Conservation (phyloP, 257 asterid genomes). For the Misopates orontium region DNA sequence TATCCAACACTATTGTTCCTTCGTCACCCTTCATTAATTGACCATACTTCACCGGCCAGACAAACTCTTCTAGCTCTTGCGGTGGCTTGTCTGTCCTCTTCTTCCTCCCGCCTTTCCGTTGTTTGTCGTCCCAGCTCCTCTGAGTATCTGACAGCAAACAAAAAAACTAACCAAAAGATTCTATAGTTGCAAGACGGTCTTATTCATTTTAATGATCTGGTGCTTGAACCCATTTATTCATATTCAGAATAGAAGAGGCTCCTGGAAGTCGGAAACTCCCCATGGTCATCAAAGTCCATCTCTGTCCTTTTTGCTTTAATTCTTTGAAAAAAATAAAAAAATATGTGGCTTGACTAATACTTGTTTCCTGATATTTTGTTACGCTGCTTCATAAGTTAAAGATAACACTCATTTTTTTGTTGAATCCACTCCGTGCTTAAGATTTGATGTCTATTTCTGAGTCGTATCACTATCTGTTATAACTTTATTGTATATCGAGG, state of each 20-base stretch:
- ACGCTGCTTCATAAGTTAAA: background rate
- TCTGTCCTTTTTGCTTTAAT: background rate
- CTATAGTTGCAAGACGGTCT: background rate
- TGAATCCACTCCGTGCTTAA: background rate
- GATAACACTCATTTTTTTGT: background rate
- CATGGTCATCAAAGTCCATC: background rate
- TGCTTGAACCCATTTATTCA: background rate
- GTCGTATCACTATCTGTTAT: background rate
- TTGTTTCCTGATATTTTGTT: background rate
- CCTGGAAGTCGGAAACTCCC: background rate
- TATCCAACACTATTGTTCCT: too few relatives aligned
- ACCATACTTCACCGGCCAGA: background rate
- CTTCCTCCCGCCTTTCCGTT: background rate
- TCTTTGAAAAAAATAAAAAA: background rate
- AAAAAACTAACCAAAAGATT: background rate
- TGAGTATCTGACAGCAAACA: background rate
- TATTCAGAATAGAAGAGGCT: background rate
- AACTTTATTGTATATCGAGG: background rate
- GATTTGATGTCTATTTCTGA: background rate
- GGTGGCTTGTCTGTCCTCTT: background rate
- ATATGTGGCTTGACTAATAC: background rate
- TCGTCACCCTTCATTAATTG: background rate
- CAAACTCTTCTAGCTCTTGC: background rate
- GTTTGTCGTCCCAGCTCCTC: background rate
- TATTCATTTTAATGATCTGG: slow-evolving; percentile 2